Evolutionary conservation across 2,329 filamentous ascomycete genomes (phyloP).

Genomic region (Aspergillus melleus): DNA sequence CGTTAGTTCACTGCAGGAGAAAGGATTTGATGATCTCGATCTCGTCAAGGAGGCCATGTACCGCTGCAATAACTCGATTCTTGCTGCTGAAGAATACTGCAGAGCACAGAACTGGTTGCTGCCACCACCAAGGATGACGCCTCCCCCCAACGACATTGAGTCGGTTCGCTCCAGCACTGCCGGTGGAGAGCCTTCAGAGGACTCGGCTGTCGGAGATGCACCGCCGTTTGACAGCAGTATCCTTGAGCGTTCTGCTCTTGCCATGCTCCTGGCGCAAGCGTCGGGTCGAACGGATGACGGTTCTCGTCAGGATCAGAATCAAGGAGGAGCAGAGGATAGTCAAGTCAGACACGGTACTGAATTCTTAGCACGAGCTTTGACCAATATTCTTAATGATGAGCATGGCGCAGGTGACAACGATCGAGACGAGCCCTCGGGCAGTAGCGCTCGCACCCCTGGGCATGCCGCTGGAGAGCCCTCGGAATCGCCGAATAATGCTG

Average conservation of each 20-base stretch:
- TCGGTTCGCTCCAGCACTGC: constrained; percentile 28
- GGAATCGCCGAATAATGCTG: constrained; percentile 23
- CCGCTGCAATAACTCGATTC: constrained; percentile 68
- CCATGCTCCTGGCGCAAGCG: constrained; percentile 37
- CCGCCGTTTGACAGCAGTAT: constrained; percentile 26
- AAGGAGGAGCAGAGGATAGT: constrained; percentile 28
- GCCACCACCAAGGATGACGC: constrained; percentile 64
- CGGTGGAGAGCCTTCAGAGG: constrained; percentile 32
- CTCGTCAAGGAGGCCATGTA: constrained; percentile 79
- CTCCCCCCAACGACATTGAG: constrained; percentile 60
- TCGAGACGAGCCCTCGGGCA: constrained; percentile 24
- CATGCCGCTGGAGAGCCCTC: constrained; percentile 16
- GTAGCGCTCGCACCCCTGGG: constrained; percentile 17
- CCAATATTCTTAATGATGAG: constrained; percentile 40
- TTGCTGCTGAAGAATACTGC: constrained; percentile 72
- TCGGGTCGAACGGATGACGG: constrained; percentile 28
- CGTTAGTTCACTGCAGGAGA: constrained; percentile 45
- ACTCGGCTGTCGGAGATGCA: constrained; percentile 27
- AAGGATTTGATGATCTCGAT: constrained; percentile 57
- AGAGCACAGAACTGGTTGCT: constrained; percentile 59
- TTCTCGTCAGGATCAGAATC: constrained; percentile 21
- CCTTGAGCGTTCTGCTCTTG: constrained; percentile 32
- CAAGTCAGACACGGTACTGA: constrained; percentile 35
- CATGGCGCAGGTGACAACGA: constrained; percentile 26
- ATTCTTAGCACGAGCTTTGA: constrained; percentile 44